Base-by-base conservation (phyloP, 345 rosid species). In the Raphanus sativus region DNA sequence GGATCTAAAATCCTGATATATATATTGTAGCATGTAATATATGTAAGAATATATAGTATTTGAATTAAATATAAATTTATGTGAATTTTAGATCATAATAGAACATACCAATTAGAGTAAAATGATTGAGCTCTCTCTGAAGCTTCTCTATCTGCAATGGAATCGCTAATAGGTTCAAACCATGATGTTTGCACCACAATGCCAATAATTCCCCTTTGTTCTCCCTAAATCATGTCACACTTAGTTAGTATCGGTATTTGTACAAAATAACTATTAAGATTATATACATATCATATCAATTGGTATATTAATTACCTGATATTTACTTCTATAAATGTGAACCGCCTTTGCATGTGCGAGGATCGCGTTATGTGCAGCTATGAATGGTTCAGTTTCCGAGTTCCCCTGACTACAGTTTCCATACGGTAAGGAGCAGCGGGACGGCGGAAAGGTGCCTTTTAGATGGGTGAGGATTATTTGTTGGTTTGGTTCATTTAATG, bases 1-100 rank as follows among this genome's bases (percentile, higher is more conserved):
- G 93, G 91, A 65, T 90, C 90, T 34, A 90, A 61, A 73, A 89
- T 87, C 93, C 93, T 90, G 66, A 10, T 65, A 32, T n/a, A 10
- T 3, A 10, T 3, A 16, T 25, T 56, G 17, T 34, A 21, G 25
- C 34, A 59, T 8, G 30, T 42, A 12, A 56, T 21, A 26, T 52
- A 59, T n/a, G 6, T 60, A 24, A 62, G 4, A 61, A n/a, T 9
- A 24, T 60, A 11, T 62, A 62, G 10, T 52, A 62, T 34, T 32
- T 40, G 21, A 24, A 36, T 17, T 28, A 40, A 13, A 40, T 45
- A 45, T 45, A 45, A 5, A 62, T 65, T 5, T 38, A 40, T 66
- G 34, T 13, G 8, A 4, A 17, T 36, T 24, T 40, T 50, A 67
- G 2, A 32, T 45, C 13, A 48, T 26, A 24, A 69, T 25, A 1